phyloP scores from a whole-genome alignment of 495 filamentous ascomycete species.

The Aeminium ludgeri region DNA sequence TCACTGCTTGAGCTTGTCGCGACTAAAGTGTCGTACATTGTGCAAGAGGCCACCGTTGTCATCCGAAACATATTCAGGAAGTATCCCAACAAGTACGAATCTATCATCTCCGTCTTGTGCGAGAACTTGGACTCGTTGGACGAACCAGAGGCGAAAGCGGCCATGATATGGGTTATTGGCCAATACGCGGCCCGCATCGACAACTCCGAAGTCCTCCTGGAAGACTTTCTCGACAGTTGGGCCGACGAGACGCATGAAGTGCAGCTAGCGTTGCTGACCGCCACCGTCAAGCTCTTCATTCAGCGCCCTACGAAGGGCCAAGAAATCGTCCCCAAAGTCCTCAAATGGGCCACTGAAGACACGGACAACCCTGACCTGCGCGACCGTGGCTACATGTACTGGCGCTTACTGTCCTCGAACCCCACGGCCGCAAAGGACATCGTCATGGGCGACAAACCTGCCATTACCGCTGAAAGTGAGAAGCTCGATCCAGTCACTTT shows the following conservation, averaged over 20 bases:
- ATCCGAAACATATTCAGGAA: conserved; percentile 99
- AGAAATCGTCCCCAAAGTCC: conserved; percentile 80
- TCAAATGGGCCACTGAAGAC: conserved; percentile 98
- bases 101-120: conserved; percentile 87
- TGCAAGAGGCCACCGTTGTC: conserved; percentile 98
- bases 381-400: conserved; percentile 98
- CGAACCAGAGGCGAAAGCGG: conserved; percentile 96
- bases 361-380: conserved; percentile 95
- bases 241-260: conserved; percentile 88
- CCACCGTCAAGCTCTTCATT: conserved; percentile 96
- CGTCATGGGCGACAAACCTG: conserved; percentile 92
- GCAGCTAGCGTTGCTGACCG: conserved; percentile 84
- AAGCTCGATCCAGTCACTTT: conserved; percentile 81
- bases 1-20: conserved; percentile 83
- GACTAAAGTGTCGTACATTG: conserved; percentile 99
- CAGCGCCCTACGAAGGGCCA: conserved; percentile 91
- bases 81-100: conserved; percentile 96
- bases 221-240: conserved; percentile 89
- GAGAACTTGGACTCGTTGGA: conserved; percentile 93
- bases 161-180: conserved; percentile 99
- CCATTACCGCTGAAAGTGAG: conserved; percentile 92
- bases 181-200: conserved; percentile 96
- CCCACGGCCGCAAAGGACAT: conserved; percentile 70
- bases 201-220: conserved; percentile 80
- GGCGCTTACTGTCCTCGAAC: conserved; percentile 89